phyloP scores from a whole-genome alignment of 1,139 yeast genomes.

The Pichia sp. region DNA sequence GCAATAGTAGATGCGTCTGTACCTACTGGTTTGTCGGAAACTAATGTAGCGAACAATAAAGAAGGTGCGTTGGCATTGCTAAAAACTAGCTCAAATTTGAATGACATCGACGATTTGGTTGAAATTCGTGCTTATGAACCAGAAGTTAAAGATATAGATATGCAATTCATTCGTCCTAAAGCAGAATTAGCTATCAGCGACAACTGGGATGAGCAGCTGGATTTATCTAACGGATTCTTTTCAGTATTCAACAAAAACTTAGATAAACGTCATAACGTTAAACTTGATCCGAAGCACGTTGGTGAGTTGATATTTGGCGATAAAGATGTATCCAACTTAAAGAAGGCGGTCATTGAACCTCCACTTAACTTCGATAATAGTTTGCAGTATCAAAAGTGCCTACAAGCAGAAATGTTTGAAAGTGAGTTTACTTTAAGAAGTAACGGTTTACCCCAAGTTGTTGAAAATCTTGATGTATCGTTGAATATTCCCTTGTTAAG shows the following conservation, averaged over 20 bases:
- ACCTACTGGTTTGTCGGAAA: constrained; percentile 11
- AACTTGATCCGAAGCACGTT: constrained; percentile 33
- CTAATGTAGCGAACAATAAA: neutral
- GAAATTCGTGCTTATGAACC: constrained; percentile 72
- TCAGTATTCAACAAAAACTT: constrained; percentile 41
- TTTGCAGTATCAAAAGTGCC: constrained; percentile 11
- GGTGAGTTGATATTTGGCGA: constrained; percentile 56
- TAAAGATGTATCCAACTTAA: constrained; percentile 22
- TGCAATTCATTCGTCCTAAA: constrained; percentile 37
- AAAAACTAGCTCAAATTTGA: neutral
- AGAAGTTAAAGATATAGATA: constrained; percentile 41
- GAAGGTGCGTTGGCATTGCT: constrained; percentile 3
- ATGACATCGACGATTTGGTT: constrained; percentile 33
- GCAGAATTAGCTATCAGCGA: constrained; percentile 47
- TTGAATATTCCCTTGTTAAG: constrained; percentile 31
- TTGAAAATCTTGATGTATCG: constrained; percentile 23
- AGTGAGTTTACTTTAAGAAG: constrained; percentile 7
- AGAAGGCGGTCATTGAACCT: constrained; percentile 11
- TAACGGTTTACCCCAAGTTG: constrained; percentile 34
- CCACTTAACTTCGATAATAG: constrained; percentile 13
- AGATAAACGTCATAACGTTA: constrained; percentile 22
- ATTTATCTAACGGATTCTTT: constrained; percentile 49
- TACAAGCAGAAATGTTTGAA: constrained; percentile 17
- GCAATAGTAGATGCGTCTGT: constrained; percentile 13
- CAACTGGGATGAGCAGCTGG: constrained; percentile 63